phyloP scores from a whole-genome alignment of 2,329 filamentous ascomycete genomes.

The Exophiala sp. region DNA sequence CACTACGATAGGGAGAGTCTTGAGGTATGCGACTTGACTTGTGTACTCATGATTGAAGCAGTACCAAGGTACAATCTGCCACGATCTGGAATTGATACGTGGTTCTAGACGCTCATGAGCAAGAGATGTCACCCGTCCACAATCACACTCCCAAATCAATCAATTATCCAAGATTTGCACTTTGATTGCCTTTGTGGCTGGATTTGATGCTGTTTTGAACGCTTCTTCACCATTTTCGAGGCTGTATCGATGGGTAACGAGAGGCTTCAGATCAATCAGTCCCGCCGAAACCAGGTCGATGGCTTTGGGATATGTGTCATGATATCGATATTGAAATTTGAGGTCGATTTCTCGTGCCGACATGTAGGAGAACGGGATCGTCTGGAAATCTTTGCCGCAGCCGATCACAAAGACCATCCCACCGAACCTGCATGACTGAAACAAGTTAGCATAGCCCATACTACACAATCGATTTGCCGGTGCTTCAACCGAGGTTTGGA shows the following conservation, averaged over 20 bases:
- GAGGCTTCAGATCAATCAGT: conserved; percentile 58
- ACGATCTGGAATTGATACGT: too few species aligned
- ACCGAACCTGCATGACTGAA: conserved; percentile 52
- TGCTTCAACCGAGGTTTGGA: conserved; percentile 36
- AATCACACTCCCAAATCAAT: too few species aligned
- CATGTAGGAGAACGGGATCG: conserved; percentile 67
- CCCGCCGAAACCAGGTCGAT: conserved; percentile 59
- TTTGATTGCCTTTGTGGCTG: too few species aligned
- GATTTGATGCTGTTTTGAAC: conserved; percentile 29
- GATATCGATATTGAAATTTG: conserved; percentile 67
- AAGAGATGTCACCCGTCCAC: too few species aligned
- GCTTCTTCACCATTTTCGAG: conserved; percentile 61
- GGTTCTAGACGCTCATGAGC: too few species aligned
- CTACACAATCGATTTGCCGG: conserved; percentile 34
- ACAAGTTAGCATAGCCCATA: conserved; percentile 49
- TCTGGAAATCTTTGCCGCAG: conserved; percentile 68
- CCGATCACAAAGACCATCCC: conserved; percentile 64
- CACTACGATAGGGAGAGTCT: too few species aligned
- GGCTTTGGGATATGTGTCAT: conserved; percentile 65
- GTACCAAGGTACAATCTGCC: too few species aligned
- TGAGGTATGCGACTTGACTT: too few species aligned
- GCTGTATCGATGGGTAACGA: conserved; percentile 63
- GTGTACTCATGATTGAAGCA: too few species aligned
- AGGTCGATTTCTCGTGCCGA: conserved; percentile 70
- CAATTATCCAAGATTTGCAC: too few species aligned